Percentiles rank a stretch among this genome's conserved stretches.
Conservation (phyloP, 305 asterid species). For the Solanum chacoense region DNA sequence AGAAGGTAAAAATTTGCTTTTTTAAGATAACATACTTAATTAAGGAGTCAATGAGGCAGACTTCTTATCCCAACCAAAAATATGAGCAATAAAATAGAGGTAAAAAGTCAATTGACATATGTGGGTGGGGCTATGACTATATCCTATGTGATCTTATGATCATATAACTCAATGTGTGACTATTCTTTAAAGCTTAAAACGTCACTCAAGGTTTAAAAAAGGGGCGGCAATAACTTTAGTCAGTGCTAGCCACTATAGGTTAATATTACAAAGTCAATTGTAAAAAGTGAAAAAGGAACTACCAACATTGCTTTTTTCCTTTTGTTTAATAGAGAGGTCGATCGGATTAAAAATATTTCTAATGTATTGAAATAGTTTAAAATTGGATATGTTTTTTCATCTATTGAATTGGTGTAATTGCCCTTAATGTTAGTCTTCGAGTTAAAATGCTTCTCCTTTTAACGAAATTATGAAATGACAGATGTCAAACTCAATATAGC, state of each 20-base stretch:
- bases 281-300: not conserved
- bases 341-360: not conserved
- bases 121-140: not conserved
- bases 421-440: not conserved
- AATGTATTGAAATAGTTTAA: not conserved
- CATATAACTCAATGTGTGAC: not conserved
- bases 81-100: not conserved
- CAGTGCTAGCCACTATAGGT: not conserved
- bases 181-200: not conserved
- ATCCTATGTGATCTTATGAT: not conserved
- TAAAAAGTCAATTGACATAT: not conserved
- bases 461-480: no score
- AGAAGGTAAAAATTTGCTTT: not conserved
- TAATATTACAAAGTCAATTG: not conserved
- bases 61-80: not conserved
- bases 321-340: not conserved
- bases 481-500: no score
- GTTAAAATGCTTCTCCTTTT: not conserved
- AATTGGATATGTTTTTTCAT: no score
- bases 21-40: not conserved
- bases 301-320: not conserved
- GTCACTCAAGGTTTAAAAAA: not conserved
- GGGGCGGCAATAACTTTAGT: not conserved
- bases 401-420: not conserved
- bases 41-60: not conserved